phyloP scores from a whole-genome alignment of 2,329 filamentous ascomycete species.

The Colletotrichum australisinense region DNA sequence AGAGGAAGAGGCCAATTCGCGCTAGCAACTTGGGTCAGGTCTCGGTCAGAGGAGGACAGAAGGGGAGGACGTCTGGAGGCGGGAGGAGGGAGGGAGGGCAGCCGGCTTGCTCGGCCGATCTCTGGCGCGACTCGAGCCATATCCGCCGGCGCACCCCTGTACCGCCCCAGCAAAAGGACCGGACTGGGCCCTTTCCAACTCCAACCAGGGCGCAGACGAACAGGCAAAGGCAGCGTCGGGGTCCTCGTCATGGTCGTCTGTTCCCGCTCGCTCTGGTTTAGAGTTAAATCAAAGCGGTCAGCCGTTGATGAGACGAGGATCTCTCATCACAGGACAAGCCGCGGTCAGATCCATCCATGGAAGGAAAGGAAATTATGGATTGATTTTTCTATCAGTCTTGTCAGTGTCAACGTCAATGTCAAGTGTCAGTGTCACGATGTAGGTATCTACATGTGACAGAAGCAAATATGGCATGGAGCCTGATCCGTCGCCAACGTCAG shows the following conservation, averaged over 20 bases:
- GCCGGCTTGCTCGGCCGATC: constrained; percentile 29
- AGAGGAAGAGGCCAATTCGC: background rate
- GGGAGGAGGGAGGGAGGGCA: background rate
- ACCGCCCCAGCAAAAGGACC: constrained; percentile 25
- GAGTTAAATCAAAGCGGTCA: constrained; percentile 20
- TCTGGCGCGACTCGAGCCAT: constrained; percentile 18
- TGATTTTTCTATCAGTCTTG: background rate
- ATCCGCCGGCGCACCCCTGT: constrained; percentile 16
- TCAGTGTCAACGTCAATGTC: background rate
- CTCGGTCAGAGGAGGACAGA: background rate
- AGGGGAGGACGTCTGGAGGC: background rate
- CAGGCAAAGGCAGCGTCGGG: background rate
- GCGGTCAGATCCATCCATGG: background rate
- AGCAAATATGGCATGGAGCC: background rate
- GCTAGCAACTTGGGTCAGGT: background rate
- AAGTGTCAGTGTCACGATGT: background rate
- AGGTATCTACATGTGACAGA: background rate
- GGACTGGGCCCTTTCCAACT: background rate
- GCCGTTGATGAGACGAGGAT: background rate
- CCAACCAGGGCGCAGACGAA: background rate
- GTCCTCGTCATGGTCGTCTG: background rate
- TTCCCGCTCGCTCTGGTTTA: constrained; percentile 16
- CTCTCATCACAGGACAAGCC: background rate
- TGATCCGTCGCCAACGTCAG: background rate
- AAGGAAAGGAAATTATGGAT: background rate